Base-by-base conservation (phyloP, 352 stramenopile species). In the Aphanomyces cochlioides region DNA sequence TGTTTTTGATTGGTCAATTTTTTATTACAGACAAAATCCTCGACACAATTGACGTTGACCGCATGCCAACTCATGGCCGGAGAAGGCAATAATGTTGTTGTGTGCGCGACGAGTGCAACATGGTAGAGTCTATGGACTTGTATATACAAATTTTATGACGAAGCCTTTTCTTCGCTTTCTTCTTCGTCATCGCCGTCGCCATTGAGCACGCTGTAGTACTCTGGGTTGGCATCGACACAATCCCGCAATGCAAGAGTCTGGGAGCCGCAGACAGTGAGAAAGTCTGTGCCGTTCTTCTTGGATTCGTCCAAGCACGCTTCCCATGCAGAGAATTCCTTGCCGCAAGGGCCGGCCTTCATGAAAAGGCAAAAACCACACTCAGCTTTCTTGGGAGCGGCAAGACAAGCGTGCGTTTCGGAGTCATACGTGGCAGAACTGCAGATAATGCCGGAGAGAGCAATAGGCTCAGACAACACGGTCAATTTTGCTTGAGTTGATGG, bases 341-440 rank as follows among this genome's bases (percentile, higher is more conserved):
- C 87, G 67, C 88, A 96, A 58, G 88, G 88, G 0, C 88, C 88
- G 28, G 85, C 86, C 77, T 95, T 94, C 87, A 96, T 96, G 74
- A 96, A 96, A 75, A 93, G 92, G 75, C 88, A 96, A 69, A 93
- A 96, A 66, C 87, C 87, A 67, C 88, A 96, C 77, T 96, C 88
- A 40, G 85, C 76, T 73, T 96, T 93, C 53, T 77, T 66, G 7
- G 56, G 38, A n/a, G 72, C 77, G n/a, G 73, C 45, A 10, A 12
- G 13, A 67, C 86, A 94, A 66, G 76, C 59, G 17, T 80, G 79
- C 7, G 73, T 80, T 38, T 76, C 72, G 1, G 74, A 58, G 68
- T 94, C 86, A 66, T 89, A 94, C 67, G 72, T 73, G 2, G 84
- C 89, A 54, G 83, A 82, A 41, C 85, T 71, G 68, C 86, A 94